These are phyloP conservation scores for Hordeum pubiflorum DNA, from an alignment of 202 grass and related monocot genomes.

Conservation along the genomic window DNA sequence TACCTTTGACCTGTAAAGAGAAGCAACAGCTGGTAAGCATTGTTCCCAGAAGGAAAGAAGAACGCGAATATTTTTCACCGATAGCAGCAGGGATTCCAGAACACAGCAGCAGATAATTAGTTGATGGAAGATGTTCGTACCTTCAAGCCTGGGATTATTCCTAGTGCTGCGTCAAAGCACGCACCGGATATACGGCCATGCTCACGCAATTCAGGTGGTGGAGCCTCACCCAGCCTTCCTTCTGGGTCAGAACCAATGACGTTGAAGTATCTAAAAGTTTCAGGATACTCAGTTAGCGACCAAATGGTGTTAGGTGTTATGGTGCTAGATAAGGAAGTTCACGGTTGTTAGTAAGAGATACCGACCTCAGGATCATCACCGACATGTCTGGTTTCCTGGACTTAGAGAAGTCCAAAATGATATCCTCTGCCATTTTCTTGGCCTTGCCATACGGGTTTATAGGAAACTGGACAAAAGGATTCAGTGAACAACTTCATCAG, in stretches of 20 bases:
- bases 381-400: constrained; percentile 64
- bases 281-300: not conserved
- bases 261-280: constrained; percentile 75
- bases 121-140: constrained; percentile 15
- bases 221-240: constrained; percentile 81
- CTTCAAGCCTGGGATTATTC: constrained; percentile 88
- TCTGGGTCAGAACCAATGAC: constrained; percentile 94
- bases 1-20: constrained; percentile 72
- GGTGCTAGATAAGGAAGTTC: too few species aligned
- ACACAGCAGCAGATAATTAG: not conserved
- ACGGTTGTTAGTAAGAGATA: not conserved
- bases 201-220: constrained; percentile 72
- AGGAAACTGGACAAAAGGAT: constrained; percentile 46
- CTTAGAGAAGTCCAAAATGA: constrained; percentile 93
- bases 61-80: not conserved
- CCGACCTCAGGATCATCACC: constrained; percentile 87
- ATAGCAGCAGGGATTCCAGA: not conserved
- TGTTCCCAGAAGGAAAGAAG: not conserved
- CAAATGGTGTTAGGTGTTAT: not conserved
- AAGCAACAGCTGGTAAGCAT: not conserved
- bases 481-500: not conserved
- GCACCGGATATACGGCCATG: constrained; percentile 90
- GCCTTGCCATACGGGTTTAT: constrained; percentile 97
- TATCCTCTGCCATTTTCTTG: constrained; percentile 98
- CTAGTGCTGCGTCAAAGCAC: constrained; percentile 85